Evolutionary conservation across 257 asterid genomes (phyloP).

Genomic region (Przewalskia tangutica): DNA sequence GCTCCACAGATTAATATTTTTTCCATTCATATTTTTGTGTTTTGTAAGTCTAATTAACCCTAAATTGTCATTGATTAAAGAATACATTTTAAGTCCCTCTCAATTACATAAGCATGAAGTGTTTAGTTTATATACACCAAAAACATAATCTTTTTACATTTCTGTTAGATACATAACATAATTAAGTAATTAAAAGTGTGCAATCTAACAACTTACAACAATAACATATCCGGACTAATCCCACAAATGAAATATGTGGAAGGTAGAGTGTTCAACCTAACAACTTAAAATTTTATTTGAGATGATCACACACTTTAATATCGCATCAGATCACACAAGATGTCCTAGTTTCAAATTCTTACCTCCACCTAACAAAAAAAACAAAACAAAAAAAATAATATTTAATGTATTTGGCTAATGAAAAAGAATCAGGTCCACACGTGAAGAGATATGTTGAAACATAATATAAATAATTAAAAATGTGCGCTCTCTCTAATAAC

Average conservation of each 20-base stretch:
- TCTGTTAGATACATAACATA: not conserved
- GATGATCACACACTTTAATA: not conserved
- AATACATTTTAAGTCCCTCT: not conserved
- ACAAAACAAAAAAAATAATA: not conserved
- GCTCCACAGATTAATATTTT: not conserved
- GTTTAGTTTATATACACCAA: not conserved
- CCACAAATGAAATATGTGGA: too few species aligned
- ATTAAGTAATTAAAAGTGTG: not conserved
- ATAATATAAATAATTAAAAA: not conserved
- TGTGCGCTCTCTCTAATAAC: not conserved
- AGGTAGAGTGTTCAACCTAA: not conserved
- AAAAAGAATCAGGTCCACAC: not conserved
- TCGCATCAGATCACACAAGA: not conserved
- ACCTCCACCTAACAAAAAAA: not conserved
- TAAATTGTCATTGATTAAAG: not conserved
- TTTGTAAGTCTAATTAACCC: not conserved
- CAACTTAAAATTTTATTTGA: not conserved
- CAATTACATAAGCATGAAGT: not conserved
- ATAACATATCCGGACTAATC: too few species aligned
- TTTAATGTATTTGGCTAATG: not conserved
- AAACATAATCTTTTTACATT: too few species aligned
- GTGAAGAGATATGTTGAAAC: not conserved
- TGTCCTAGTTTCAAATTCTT: not conserved
- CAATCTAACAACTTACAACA: not conserved
- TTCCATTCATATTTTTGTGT: not conserved